These are phyloP conservation scores for Stagonosporopsis cucurbitacearum DNA, from an alignment of 2,329 filamentous ascomycete genomes.

Conservation along the genomic window DNA sequence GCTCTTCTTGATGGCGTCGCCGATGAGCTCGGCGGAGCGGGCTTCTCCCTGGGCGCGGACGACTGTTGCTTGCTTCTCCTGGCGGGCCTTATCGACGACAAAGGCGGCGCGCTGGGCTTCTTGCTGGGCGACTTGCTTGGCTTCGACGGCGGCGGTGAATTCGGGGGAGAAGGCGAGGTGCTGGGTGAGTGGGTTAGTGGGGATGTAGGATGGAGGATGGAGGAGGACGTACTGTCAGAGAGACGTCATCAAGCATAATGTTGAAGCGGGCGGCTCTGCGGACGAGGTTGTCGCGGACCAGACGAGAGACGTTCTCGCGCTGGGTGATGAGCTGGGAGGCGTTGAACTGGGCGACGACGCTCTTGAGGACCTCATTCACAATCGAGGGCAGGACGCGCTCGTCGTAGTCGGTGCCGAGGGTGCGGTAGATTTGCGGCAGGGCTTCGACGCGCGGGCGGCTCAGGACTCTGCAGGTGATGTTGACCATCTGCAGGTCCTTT, in stretches of 20 bases:
- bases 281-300: conserved; percentile 92
- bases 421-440: conserved; percentile 96
- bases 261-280: conserved; percentile 94
- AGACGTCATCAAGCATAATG: conserved; percentile 96
- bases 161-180: conserved; percentile 73
- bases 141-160: conserved; percentile 72
- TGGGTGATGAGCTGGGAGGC: conserved; percentile 98
- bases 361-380: conserved; percentile 98
- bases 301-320: conserved; percentile 90
- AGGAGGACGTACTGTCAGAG: conserved; percentile 74
- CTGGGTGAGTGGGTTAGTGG: conserved; percentile 42
- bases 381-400: conserved; percentile 98
- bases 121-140: conserved; percentile 77
- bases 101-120: conserved; percentile 97
- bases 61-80: conserved; percentile 99
- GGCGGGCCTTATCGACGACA: conserved; percentile 96
- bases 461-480: conserved; percentile 99
- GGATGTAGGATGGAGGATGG: no score
- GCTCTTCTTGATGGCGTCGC: conserved; percentile 99
- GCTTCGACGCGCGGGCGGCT: conserved; percentile 86
- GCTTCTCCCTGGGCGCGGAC: conserved; percentile 99
- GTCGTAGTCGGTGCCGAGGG: conserved; percentile 93
- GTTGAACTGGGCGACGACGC: conserved; percentile 98
- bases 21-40: conserved; percentile 94
- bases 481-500: conserved; percentile 99